Evolutionary conservation across 306 rosid genomes (phyloP).

Genomic region (Citrullus mucosospermus): DNA sequence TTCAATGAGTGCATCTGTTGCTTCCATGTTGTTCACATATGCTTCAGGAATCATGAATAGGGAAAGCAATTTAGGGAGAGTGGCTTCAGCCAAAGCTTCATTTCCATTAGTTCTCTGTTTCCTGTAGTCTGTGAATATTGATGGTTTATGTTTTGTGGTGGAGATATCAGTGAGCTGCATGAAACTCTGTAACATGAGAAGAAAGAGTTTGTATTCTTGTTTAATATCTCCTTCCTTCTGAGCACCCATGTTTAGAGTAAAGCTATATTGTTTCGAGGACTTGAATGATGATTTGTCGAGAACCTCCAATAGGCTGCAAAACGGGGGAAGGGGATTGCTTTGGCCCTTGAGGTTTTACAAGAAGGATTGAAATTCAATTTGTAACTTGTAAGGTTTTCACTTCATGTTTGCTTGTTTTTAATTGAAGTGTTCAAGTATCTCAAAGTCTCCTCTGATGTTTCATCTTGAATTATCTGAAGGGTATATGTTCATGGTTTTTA

Average conservation of each 20-base stretch:
- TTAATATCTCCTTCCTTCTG: background rate
- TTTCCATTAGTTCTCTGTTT: background rate
- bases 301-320: background rate
- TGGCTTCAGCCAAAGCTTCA: background rate
- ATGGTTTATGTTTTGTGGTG: background rate
- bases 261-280: no score
- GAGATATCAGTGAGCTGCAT: background rate
- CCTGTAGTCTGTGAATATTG: background rate
- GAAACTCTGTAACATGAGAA: background rate
- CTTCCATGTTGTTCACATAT: background rate
- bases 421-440: background rate
- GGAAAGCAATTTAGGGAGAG: background rate
- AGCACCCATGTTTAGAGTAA: background rate
- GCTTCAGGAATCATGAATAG: background rate
- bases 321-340: background rate
- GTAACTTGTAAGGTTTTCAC: background rate
- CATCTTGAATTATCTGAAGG: background rate
- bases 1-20: background rate
- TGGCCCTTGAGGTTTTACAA: background rate
- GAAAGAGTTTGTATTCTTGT: background rate
- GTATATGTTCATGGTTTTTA: background rate
- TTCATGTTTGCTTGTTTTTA: background rate
- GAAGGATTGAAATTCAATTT: background rate
- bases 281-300: background rate
- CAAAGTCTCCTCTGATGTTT: background rate